phyloP scores from a whole-genome alignment of 139 green algal species.

The Volvox reticuliferus region DNA sequence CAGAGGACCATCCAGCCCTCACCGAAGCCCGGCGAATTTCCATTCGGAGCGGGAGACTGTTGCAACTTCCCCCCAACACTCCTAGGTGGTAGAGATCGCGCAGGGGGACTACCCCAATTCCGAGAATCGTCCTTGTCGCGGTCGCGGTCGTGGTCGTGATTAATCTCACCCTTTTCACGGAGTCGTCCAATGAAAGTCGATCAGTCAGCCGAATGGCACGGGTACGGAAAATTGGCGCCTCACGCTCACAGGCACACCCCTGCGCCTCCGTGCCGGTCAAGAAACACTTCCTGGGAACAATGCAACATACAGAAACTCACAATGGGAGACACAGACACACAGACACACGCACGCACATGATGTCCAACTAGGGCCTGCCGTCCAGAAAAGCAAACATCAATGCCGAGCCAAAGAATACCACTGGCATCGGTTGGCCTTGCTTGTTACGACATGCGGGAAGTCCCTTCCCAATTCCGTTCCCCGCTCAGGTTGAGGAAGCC shows the following conservation, averaged over 20 bases:
- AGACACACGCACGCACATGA: background rate
- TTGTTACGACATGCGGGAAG: too few species aligned
- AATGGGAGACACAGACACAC: background rate
- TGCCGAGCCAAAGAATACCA: slow-evolving; percentile 19
- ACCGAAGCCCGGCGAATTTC: too few species aligned
- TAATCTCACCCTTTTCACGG: background rate
- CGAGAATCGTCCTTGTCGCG: background rate
- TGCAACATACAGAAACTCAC: background rate
- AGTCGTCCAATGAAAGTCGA: too few species aligned
- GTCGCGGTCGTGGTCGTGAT: background rate
- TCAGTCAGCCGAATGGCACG: background rate
- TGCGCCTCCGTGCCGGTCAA: background rate
- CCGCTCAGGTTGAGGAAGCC: too few species aligned
- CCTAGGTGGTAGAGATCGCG: too few species aligned
- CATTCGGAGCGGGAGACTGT: too few species aligned
- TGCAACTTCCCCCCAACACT: too few species aligned
- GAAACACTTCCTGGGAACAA: background rate
- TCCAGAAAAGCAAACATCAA: background rate
- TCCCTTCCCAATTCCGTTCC: too few species aligned
- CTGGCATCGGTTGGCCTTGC: background rate
- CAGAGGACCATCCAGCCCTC: too few species aligned
- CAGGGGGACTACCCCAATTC: too few species aligned
- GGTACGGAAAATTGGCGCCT: slow-evolving; percentile 12
- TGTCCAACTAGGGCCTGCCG: background rate
- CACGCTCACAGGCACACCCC: background rate